Evolutionary conservation across 805 yeast species (phyloP).

Genomic region (Teunomyces pallodes): DNA sequence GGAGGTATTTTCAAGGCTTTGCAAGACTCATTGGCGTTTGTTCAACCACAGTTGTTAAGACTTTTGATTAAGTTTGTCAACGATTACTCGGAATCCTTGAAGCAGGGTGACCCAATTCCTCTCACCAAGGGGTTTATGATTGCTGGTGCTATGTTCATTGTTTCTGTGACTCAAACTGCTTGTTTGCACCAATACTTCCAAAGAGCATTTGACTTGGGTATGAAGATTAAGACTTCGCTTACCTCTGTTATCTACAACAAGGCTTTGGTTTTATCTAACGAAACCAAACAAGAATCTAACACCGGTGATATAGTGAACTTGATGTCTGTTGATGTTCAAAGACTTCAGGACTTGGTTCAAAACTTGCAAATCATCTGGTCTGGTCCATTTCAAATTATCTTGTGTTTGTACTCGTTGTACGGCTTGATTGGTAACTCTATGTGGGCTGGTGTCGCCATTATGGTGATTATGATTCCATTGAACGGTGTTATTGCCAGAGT

Average conservation of each 20-base stretch:
- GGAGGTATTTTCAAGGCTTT: conserved; percentile 72
- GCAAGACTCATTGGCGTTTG: conserved; percentile 79
- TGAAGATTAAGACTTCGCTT: conserved; percentile 68
- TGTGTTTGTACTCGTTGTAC: conserved; percentile 74
- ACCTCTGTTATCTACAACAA: conserved; percentile 68
- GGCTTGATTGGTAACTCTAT: conserved; percentile 79
- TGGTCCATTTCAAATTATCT: conserved; percentile 82
- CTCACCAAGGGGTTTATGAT: conserved; percentile 73
- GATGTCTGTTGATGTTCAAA: conserved; percentile 91
- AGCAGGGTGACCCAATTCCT: conserved; percentile 50
- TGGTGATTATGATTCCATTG: conserved; percentile 75
- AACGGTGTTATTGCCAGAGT: conserved; percentile 66
- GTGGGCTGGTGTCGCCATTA: conserved; percentile 91
- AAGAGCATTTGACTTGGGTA: conserved; percentile 71
- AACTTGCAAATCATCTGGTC: conserved; percentile 84
- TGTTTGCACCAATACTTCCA: conserved; percentile 77
- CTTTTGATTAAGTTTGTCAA: conserved; percentile 55
- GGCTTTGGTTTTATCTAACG: conserved; percentile 66
- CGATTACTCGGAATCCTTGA: conserved; percentile 36
- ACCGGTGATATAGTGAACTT: conserved; percentile 93
- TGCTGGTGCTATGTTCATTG: conserved; percentile 69
- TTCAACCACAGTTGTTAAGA: conserved; percentile 80
- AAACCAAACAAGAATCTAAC: conserved; percentile 64
- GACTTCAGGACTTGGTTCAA: conserved; percentile 79
- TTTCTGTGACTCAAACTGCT: conserved; percentile 75